Base-by-base conservation (phyloP, 1,139 yeast species). In the Hyphopichia fennica region DNA sequence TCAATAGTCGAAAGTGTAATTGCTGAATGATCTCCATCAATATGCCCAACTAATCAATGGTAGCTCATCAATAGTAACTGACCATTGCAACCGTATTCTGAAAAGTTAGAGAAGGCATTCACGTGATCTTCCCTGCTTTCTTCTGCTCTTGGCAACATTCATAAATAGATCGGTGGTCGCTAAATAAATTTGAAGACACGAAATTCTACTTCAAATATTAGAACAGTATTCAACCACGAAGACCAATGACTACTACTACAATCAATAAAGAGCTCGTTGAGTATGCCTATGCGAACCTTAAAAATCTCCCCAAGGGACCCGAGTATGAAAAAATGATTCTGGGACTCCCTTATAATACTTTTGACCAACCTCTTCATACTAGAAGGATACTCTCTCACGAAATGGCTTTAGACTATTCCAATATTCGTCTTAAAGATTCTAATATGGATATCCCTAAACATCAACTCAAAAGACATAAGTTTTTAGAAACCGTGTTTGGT, bases 401-500 rank as follows among this genome's bases (percentile, higher is more conserved):
- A 46, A 35, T 39, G 41, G 59, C 49, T 43, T 60, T 40, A 17
- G 79, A 75, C 48, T 77, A 72, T 46, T 68, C 58, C 2, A 51
- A 53, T 27, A 64, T 77, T 37, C 61, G 76, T 37, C 45, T 72
- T 44, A 67, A 63, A 41, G 75, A 77, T 50, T 68, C 55, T 47
- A 58, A 52, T 39, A 50, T 37, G 45, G 53, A 51, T 38, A 31
- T 54, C 5, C 39, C 43, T 11, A 50, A 47, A 18, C 61, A 59
- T 43, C 51, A 43, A 56, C 47, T 54, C 22, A 78, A 79, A 8
- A 63, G 81, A 41, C 40, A 46, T 27, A 61, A 60, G 9, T 63
- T 65, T 51, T 51, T 79, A 31, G 45, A 48, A n/a, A 60, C 57
- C 35, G 62, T 79, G 28, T 72, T 79, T 48, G 84, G 84, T 10